Conservation (phyloP, 2,329 filamentous ascomycete genomes). For the Penicillium sp. region DNA sequence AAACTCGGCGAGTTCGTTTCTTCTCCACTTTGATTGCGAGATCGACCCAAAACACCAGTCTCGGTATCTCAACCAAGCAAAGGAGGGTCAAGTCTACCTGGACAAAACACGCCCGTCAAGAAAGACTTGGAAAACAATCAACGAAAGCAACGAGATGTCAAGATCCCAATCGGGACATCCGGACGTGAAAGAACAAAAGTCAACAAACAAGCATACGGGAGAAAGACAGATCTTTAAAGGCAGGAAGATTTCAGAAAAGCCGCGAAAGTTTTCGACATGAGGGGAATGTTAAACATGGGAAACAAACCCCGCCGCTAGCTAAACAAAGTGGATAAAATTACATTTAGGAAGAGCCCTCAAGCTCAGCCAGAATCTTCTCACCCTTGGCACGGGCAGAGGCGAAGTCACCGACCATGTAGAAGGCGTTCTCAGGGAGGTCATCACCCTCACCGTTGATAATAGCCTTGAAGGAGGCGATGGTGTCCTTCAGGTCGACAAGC, state of each 20-base stretch:
- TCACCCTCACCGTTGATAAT: conserved; percentile 95
- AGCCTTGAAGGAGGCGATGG: conserved; percentile 93
- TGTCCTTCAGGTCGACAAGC: conserved; percentile 98
- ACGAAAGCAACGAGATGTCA: too few species aligned
- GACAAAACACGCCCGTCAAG: too few species aligned
- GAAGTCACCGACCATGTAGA: conserved; percentile 99
- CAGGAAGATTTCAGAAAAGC: conserved; percentile 6
- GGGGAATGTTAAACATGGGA: conserved; percentile 11
- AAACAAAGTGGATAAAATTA: conserved; percentile 36
- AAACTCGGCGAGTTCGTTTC: too few species aligned
- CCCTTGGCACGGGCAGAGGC: conserved; percentile 90
- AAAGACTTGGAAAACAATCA: too few species aligned
- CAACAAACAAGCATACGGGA: conserved; percentile 1
- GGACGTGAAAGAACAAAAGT: conserved; percentile 5
- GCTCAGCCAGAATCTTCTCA: conserved; percentile 98
- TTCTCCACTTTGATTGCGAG: too few species aligned
- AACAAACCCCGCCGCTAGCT: conserved; percentile 28
- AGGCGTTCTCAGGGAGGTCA: conserved; percentile 82
- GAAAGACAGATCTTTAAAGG: conserved; percentile 3
- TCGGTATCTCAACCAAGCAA: too few species aligned
- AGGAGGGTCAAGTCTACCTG: too few species aligned
- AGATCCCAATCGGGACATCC: conserved; percentile 5
- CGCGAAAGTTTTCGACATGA: conserved; percentile 11
- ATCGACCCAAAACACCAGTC: too few species aligned
- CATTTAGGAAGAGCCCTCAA: conserved; percentile 57